Conservation (phyloP, 2,329 filamentous ascomycete species). For the Cryoendolithus antarcticus region DNA sequence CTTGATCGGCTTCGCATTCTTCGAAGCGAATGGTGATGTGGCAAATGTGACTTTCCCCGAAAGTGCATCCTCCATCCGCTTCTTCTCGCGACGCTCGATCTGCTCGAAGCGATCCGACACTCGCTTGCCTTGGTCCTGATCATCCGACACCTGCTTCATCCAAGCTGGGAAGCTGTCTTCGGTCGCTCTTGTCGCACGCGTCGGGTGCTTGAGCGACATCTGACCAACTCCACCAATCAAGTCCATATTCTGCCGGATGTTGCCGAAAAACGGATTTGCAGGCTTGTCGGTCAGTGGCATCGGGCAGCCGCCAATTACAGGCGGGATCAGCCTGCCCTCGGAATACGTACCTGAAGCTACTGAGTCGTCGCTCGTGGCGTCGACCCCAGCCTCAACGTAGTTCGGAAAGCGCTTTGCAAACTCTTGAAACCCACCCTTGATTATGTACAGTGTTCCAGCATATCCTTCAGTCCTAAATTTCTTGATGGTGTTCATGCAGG, state of each 20-base stretch:
- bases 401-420: slow-evolving; percentile 58
- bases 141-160: slow-evolving; percentile 57
- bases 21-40: slow-evolving; percentile 10
- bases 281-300: slow-evolving; percentile 59
- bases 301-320: slow-evolving; percentile 79
- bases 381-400: slow-evolving; percentile 41
- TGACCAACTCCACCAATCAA: slow-evolving; percentile 87
- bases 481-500: slow-evolving; percentile 76
- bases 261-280: slow-evolving; percentile 83
- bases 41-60: slow-evolving; percentile 46
- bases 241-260: slow-evolving; percentile 95
- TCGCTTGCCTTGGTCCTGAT: slow-evolving; percentile 59
- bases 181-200: slow-evolving; percentile 34
- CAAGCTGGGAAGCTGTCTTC: slow-evolving; percentile 55
- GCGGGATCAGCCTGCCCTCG: slow-evolving; percentile 46
- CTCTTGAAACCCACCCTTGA: slow-evolving; percentile 69
- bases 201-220: slow-evolving; percentile 48
- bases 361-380: slow-evolving; percentile 6
- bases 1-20: slow-evolving; percentile 28
- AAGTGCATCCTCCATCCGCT: slow-evolving; percentile 79
- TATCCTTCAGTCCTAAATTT: slow-evolving; percentile 85
- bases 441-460: slow-evolving; percentile 57
- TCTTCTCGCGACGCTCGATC: slow-evolving; percentile 76
- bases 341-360: slow-evolving; percentile 29
- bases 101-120: slow-evolving; percentile 73